phyloP scores from a whole-genome alignment of 2,329 filamentous ascomycete species.

The Tolypocladium ovalisporum region DNA sequence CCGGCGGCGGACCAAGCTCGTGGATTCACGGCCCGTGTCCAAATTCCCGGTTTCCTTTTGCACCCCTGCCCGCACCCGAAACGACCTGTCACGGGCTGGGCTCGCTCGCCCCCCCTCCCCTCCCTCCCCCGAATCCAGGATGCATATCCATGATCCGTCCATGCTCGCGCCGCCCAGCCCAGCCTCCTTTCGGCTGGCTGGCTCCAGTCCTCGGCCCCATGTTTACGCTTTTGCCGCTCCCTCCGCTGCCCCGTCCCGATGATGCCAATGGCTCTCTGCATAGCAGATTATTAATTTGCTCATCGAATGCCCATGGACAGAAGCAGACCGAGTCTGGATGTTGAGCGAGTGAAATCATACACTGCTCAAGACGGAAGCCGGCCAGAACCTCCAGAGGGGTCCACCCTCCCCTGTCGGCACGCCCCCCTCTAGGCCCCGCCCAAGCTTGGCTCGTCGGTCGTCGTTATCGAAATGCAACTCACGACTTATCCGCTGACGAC shows the following conservation, averaged over 20 bases:
- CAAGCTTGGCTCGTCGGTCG: neutral
- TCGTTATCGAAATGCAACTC: neutral
- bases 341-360: neutral
- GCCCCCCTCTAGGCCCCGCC: neutral
- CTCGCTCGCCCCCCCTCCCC: too few relatives aligned
- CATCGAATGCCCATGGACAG: neutral
- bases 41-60: slow-evolving; percentile 3
- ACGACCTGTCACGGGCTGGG: neutral
- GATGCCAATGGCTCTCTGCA: neutral
- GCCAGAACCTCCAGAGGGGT: neutral
- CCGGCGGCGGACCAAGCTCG: neutral
- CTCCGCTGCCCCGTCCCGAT: neutral
- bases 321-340: neutral
- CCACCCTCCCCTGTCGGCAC: neutral
- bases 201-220: neutral
- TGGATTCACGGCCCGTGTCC: neutral
- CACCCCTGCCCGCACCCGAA: neutral
- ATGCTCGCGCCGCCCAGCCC: neutral
- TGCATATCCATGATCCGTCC: neutral
- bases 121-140: neutral
- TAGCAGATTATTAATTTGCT: neutral
- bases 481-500: neutral
- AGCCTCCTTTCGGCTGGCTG: neutral
- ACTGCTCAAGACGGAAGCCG: neutral
- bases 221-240: neutral